Evolutionary conservation across 495 filamentous ascomycete species (phyloP).

Genomic region (Xylaria acuta): DNA sequence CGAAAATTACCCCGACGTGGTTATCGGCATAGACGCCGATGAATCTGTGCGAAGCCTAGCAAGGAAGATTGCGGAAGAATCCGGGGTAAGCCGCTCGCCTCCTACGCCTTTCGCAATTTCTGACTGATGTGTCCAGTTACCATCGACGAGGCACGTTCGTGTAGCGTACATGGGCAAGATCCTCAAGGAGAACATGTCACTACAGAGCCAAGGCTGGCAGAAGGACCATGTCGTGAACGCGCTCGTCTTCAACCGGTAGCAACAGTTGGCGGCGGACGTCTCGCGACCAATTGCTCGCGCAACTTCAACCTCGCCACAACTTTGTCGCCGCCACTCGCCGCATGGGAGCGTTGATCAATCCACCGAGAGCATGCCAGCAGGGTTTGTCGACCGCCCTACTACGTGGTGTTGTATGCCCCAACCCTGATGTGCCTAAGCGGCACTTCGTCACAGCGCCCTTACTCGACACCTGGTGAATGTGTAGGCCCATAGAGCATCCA

Average conservation of each 20-base stretch:
- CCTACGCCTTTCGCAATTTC: slow-evolving; percentile 17
- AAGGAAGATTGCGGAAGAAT: slow-evolving; percentile 67
- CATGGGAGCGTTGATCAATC: slow-evolving; percentile 11
- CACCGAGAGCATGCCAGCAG: background rate
- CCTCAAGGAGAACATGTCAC: slow-evolving; percentile 68
- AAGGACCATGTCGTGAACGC: slow-evolving; percentile 80
- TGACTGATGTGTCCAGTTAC: slow-evolving; percentile 46
- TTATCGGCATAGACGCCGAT: slow-evolving; percentile 63
- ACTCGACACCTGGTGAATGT: background rate
- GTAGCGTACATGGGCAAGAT: slow-evolving; percentile 82
- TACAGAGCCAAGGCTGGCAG: slow-evolving; percentile 76
- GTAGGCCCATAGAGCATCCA: background rate
- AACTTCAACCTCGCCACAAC: background rate
- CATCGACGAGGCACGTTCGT: slow-evolving; percentile 61
- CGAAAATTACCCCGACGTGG: slow-evolving; percentile 70
- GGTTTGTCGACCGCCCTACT: background rate
- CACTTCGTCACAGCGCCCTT: background rate
- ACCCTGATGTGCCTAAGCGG: background rate
- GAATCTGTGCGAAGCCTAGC: slow-evolving; percentile 69
- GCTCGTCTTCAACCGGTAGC: slow-evolving; percentile 66
- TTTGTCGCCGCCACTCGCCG: background rate
- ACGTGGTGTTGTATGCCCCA: slow-evolving; percentile 3
- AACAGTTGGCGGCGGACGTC: slow-evolving; percentile 21
- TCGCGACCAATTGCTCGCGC: slow-evolving; percentile 5
- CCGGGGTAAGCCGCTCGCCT: slow-evolving; percentile 59